phyloP scores from a whole-genome alignment of 805 yeast species.

The Starmerella apicola region DNA sequence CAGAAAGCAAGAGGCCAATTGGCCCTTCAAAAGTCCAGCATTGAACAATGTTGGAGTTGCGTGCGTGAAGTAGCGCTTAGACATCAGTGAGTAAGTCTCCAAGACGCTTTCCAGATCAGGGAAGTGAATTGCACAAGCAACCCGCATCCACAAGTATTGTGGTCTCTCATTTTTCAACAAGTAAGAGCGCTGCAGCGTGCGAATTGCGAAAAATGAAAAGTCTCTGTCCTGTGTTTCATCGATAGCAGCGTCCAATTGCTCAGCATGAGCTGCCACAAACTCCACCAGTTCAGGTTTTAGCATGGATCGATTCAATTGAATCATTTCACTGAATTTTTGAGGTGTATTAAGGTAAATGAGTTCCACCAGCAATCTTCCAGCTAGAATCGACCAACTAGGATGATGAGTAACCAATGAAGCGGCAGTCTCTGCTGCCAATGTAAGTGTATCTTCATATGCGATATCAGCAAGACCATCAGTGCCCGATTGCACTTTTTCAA shows the following conservation, averaged over 20 bases:
- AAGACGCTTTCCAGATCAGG: constrained; percentile 43
- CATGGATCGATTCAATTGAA: constrained; percentile 25
- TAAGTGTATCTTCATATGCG: constrained; percentile 37
- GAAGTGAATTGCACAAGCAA: constrained; percentile 72
- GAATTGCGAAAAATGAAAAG: constrained; percentile 74
- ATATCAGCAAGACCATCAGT: not conserved
- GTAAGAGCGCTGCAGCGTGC: constrained; percentile 72
- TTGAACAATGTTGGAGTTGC: constrained; percentile 91
- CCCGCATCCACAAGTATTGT: constrained; percentile 76
- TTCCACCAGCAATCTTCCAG: constrained; percentile 84
- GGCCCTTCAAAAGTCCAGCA: constrained; percentile 71
- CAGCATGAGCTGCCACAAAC: constrained; percentile 45
- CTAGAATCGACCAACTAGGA: constrained; percentile 75
- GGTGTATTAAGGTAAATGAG: constrained; percentile 81
- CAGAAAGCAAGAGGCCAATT: constrained; percentile 79
- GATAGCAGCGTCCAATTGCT: constrained; percentile 53
- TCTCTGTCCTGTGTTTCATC: constrained; percentile 56
- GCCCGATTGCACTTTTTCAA: constrained; percentile 6
- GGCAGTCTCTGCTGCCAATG: constrained; percentile 75
- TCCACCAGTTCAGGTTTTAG: constrained; percentile 43
- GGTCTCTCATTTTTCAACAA: constrained; percentile 69
- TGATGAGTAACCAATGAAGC: constrained; percentile 92
- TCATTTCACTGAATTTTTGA: constrained; percentile 60
- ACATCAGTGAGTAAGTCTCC: constrained; percentile 78
- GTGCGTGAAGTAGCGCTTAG: constrained; percentile 69